A percentile compares a stretch with the other conserved stretches of the same genome.
phyloP scores from a whole-genome alignment of 108 stramenopile genomes.

The Aurantiochytrium sp. region DNA sequence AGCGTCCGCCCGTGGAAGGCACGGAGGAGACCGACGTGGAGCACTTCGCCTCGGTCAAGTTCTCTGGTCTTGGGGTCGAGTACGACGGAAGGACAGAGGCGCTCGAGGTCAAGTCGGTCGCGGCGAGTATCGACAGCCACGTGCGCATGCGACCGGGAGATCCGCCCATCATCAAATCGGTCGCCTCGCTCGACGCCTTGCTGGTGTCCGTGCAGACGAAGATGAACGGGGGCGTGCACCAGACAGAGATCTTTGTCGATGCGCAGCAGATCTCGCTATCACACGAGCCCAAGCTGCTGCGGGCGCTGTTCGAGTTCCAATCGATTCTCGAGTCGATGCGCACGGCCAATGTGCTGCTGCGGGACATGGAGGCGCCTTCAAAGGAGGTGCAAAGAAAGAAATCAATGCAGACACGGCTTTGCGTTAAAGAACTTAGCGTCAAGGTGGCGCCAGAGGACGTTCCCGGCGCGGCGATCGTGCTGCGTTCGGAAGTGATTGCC shows the following conservation, averaged over 20 bases:
- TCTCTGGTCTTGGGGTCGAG: not conserved
- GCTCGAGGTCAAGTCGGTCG: not conserved
- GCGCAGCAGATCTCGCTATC: not conserved
- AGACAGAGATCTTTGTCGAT: not conserved
- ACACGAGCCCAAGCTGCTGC: conserved; percentile 4
- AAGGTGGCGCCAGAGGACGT: not conserved
- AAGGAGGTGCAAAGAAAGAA: not conserved
- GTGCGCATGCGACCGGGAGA: not conserved
- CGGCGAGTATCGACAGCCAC: not conserved
- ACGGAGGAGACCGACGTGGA: not conserved
- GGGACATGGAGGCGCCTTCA: not conserved
- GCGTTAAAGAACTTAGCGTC: not conserved
- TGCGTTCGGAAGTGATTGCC: not conserved
- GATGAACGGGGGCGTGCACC: not conserved
- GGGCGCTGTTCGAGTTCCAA: not conserved
- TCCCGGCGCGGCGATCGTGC: not conserved
- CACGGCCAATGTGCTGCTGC: not conserved
- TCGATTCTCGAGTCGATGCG: not conserved
- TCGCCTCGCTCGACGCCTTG: not conserved
- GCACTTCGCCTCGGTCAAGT: not conserved
- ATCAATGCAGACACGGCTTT: not conserved
- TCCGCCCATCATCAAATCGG: not conserved
- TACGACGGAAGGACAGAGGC: not conserved
- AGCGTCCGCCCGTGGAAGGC: not conserved
- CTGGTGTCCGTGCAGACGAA: not conserved